Conservation (phyloP, 345 rosid species). For the Barbarea vulgaris region DNA sequence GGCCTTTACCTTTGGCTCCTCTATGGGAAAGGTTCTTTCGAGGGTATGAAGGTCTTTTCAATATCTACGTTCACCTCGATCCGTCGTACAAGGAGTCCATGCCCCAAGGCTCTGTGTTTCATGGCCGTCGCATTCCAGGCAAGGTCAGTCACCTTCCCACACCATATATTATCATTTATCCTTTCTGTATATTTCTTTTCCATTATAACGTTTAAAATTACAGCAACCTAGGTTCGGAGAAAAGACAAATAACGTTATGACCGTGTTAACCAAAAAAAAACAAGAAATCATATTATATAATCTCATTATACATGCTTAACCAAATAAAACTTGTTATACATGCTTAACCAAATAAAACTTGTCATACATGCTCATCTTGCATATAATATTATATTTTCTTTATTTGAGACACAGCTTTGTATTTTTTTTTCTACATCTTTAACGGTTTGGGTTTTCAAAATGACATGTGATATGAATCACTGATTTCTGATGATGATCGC, state of each 20-base stretch:
- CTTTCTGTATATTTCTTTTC: not conserved
- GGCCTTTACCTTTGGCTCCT: constrained; percentile 74
- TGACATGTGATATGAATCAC: not conserved
- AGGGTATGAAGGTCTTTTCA: constrained; percentile 61
- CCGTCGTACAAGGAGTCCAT: constrained; percentile 51
- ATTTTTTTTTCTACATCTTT: not conserved
- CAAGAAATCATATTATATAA: not conserved
- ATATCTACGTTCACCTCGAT: constrained; percentile 65
- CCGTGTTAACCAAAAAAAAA: not conserved
- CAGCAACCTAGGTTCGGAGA: not conserved
- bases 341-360: not conserved
- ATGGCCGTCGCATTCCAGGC: constrained; percentile 71
- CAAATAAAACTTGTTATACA: not conserved
- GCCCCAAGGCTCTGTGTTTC: constrained; percentile 55
- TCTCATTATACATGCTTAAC: not conserved
- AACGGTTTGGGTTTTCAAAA: not conserved
- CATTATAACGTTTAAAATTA: not conserved
- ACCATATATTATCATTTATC: not conserved
- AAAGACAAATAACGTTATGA: not conserved
- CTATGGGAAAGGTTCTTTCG: constrained; percentile 81
- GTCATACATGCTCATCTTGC: not conserved
- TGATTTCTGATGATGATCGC: no score
- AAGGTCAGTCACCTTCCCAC: constrained; percentile 54
- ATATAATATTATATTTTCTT: not conserved
- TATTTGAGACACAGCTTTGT: not conserved